A percentile compares a stretch with the other conserved stretches of the same genome.
Conservation (phyloP, 805 yeast species). For the Kluyveromyces starmeri region DNA sequence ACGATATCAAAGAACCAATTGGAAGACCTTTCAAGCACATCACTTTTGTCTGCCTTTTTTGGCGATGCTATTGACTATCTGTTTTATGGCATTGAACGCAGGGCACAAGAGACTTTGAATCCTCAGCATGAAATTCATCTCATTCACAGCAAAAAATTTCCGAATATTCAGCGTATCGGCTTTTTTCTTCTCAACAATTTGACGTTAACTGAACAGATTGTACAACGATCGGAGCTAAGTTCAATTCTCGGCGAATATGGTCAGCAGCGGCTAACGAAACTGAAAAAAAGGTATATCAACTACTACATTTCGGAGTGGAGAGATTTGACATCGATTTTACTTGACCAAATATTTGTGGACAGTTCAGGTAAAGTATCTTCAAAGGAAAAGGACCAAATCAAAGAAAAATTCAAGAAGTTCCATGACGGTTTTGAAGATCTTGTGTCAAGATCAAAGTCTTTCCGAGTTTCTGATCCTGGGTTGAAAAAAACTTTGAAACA, state of each 20-base stretch:
- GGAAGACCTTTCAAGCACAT: slow-evolving; percentile 28
- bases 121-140: slow-evolving; percentile 16
- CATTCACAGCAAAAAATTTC: slow-evolving; percentile 4
- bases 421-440: slow-evolving; percentile 78
- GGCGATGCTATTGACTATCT: slow-evolving; percentile 76
- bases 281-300: slow-evolving; percentile 67
- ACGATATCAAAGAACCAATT: slow-evolving; percentile 8
- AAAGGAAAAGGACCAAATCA: slow-evolving; percentile 74
- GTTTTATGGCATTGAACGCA: slow-evolving; percentile 53
- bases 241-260: slow-evolving; percentile 50
- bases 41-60: slow-evolving; percentile 54
- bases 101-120: slow-evolving; percentile 35
- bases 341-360: slow-evolving; percentile 64
- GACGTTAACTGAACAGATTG: slow-evolving; percentile 63
- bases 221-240: slow-evolving; percentile 49
- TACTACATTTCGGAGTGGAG: slow-evolving; percentile 75
- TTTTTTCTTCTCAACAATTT: slow-evolving; percentile 62
- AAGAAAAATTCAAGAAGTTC: slow-evolving; percentile 76
- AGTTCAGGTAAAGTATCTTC: slow-evolving; percentile 41
- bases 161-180: slow-evolving; percentile 44
- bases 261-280: slow-evolving; percentile 49
- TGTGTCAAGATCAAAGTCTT: slow-evolving; percentile 53
- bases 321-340: slow-evolving; percentile 59
- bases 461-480: slow-evolving; percentile 55
- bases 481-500: slow-evolving; percentile 54